Evolutionary conservation across 805 yeast species (phyloP).

Genomic region (Lipomyces spencermartinsiae): DNA sequence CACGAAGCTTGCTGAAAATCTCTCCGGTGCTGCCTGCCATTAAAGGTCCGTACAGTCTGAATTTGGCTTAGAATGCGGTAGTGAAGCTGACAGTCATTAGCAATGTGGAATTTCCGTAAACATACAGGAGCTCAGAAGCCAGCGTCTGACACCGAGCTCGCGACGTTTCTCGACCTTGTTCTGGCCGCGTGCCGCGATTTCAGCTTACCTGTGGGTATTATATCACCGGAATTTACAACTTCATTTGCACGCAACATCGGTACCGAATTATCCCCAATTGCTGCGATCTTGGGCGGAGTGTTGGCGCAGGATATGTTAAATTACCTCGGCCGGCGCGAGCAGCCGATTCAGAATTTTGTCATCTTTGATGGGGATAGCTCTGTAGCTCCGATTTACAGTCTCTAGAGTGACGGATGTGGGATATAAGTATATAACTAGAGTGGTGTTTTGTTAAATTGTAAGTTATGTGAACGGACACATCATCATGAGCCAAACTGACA

Average conservation of each 20-base stretch:
- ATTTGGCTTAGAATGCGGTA: background rate
- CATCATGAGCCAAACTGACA: background rate
- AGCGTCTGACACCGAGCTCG: constrained; percentile 5
- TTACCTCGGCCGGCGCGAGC: constrained; percentile 72
- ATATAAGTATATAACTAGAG: background rate
- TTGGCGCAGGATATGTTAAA: constrained; percentile 91
- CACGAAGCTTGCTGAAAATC: constrained; percentile 52
- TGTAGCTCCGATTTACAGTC: constrained; percentile 76
- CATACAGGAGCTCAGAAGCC: constrained; percentile 9
- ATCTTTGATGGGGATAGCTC: constrained; percentile 74
- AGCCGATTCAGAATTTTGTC: constrained; percentile 81
- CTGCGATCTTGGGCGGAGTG: constrained; percentile 89
- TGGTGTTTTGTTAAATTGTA: background rate
- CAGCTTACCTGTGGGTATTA: constrained; percentile 55
- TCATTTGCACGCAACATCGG: constrained; percentile 47
- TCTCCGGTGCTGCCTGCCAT: constrained; percentile 61
- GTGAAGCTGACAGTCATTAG: constrained; percentile 35
- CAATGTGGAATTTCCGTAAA: constrained; percentile 56
- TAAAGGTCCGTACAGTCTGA: constrained; percentile 13
- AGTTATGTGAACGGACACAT: background rate
- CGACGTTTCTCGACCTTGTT: constrained; percentile 20
- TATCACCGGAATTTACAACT: constrained; percentile 49
- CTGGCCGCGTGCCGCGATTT: constrained; percentile 43
- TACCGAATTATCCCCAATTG: constrained; percentile 78
- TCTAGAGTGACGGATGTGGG: constrained; percentile 38